Evolutionary conservation across 73 alveolate genomes (phyloP), one percentile per base, ranked within the genome.

Genomic region (Uronychia binucleata): DNA sequence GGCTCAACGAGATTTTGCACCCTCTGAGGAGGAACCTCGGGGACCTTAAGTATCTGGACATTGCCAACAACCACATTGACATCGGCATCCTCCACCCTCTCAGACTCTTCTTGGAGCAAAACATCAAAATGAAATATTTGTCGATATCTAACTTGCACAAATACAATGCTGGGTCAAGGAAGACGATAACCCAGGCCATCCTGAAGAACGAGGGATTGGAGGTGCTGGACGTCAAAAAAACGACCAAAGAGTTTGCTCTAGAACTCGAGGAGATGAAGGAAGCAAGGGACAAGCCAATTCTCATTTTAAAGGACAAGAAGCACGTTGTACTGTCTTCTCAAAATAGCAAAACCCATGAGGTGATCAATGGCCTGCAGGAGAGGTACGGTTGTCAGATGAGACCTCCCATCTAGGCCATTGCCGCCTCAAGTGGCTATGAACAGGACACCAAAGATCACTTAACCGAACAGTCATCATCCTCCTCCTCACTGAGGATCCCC

Each of bases 11-110:
- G 67, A 46, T 46, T 46, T 19, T 46, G 5, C 19, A 5, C 19
- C 67, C 67, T 46, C 19, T 46, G 19, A 11, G n/a, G n/a, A 46
- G 67, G 67, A 46, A 46, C 19, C 19, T 11, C n/a, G 67, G 67
- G 19, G 67, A 19, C 19, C 46, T 85, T 29, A 85, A 57, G 30
- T 85, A 85, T 57, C 57, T 85, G 30, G 91, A 85, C 58, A 81
- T 85, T 8, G 85, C 91, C 19, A 19, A 35, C 74, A 85, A 85
- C 57, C 30, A 46, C 26, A 77, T 77, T 13, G 91, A 85, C n/a
- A 85, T 85, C 0, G 86, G 86, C 1, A 75, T 85, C 0, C 33
- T 85, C 5, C 34, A 67, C 33, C 46, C 85, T 1, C 46, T 85
- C 28, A 32, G 91, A 19, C 1, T 11, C 28, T 31, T 75, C 57